These are phyloP conservation scores for Mycena epipterygia DNA, from an alignment of 768 basidiomycete genomes.

Conservation along the genomic window DNA sequence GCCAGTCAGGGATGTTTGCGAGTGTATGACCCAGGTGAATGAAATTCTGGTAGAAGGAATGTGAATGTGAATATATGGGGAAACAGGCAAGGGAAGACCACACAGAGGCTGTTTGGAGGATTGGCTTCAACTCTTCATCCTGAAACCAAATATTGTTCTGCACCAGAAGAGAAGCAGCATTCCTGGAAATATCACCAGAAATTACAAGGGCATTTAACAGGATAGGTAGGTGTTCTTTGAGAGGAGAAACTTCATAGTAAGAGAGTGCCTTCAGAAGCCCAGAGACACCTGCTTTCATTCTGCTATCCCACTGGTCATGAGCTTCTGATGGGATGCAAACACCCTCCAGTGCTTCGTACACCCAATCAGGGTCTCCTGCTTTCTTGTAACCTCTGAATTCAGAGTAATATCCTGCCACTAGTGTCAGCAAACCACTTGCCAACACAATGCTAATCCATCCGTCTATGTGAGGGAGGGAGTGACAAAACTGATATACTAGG, in stretches of 20 bases:
- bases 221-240: background rate
- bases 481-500: no score
- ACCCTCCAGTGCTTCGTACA: background rate
- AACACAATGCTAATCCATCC: no score
- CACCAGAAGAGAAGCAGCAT: background rate
- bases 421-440: no score
- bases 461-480: no score
- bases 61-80: no score
- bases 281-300: background rate
- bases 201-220: background rate
- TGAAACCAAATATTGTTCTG: background rate
- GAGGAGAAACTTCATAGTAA: no score
- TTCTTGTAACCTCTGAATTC: no score
- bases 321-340: background rate
- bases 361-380: no score
- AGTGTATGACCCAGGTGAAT: background rate
- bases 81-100: background rate
- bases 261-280: background rate
- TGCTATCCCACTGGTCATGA: background rate
- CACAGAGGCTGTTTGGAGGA: background rate
- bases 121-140: background rate
- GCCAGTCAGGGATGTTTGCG: background rate
- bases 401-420: no score
- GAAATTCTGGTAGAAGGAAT: background rate
- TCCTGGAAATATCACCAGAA: background rate